Base-by-base conservation (phyloP, 352 stramenopile species). In the Phytophthora cryptogea region DNA sequence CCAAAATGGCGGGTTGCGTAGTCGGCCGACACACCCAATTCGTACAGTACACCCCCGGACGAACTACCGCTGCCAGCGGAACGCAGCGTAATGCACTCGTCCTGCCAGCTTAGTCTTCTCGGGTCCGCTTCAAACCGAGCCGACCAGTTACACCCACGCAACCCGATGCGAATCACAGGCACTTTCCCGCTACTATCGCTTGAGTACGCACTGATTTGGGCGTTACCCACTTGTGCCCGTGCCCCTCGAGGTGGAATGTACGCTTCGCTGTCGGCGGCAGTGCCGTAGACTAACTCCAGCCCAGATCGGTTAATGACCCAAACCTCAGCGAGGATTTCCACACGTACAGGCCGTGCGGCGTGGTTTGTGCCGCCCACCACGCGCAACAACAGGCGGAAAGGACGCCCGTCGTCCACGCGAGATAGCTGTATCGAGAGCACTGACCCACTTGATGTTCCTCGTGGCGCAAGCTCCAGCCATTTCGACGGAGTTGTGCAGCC, bases 241-340 rank as follows among this genome's bases (percentile, higher is more conserved):
- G 86, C 86, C 6, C 46, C 65, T 6, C 51, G 52, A 13, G 82
- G 78, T 11, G 84, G 81, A 0, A 84, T 68, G 42, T 92, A 92
- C 4, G 74, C 66, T 61, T 90, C 81, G 2, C 44, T 59, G 3
- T 94, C 86, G 8, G 65, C 63, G 2, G 84, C 80, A 52, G 84
- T 92, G 0, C 86, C 86, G 40, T 86, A 92, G 0, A 90, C 61
- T 8, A 95, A 62, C 11, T 92, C 80, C 13, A 93, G 46, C 0
- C 84, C 86, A 0, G 86, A 92, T 10, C 83, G 80, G 49, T 95
- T 95, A 60, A 95, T 80, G 43, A 93, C 72, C 86, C 86, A 95
- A 8, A 93, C 66, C 28, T 92, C 79, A 2, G 86, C 80, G 27
- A 76, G 23, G 30, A 76, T 54, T 32, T 76, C 68, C 31, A 76